Evolutionary conservation across 2,329 filamentous ascomycete genomes (phyloP), one percentile per base, ranked within the genome.

Genomic region (Thyridium curvatum): DNA sequence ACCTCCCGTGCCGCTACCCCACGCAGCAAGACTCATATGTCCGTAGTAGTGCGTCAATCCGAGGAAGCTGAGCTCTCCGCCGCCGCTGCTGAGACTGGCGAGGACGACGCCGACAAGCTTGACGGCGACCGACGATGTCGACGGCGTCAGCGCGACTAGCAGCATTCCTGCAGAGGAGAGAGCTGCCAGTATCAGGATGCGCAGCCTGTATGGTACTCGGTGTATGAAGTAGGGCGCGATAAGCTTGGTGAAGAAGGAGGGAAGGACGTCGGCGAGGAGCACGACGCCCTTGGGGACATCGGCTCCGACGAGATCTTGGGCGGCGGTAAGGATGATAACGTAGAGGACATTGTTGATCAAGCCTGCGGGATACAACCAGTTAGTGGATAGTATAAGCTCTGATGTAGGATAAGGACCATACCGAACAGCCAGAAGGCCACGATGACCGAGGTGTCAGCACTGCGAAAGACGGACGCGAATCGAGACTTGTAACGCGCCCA

Each of bases 341-440:
- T 96, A 97, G 65, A 96, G 84, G 50, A 97, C 87, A 66, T 97
- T 97, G 65, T 98, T 97, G 59, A 97, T 93, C 14, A 93, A 68
- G 38, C 87, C 87, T 91, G 53, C 21, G 12, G 9, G 30, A 16
- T 17, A 37, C 12, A 33, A 26, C 3, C 16, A 31, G n/a, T n/a
- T n/a, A n/a, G n/a, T n/a, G n/a, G n/a, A n/a, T n/a, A n/a, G n/a
- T n/a, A n/a, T n/a, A n/a, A n/a, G n/a, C n/a, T n/a, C n/a, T n/a
- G n/a, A n/a, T n/a, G n/a, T n/a, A 21, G 38, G 18, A 14, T n/a
- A 26, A 16, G 9, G 30, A 46, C n/a, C 63, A 50, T 68, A 96
- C 91, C 91, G 55, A 97, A 94, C 3, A 96, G 71, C 90, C 90
- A 97, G 55, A 97, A 97, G 18, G 91, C 86, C 37, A 81, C 56